Base-by-base conservation (phyloP, 1,139 yeast genomes). In the Hyphopichia fennica region DNA sequence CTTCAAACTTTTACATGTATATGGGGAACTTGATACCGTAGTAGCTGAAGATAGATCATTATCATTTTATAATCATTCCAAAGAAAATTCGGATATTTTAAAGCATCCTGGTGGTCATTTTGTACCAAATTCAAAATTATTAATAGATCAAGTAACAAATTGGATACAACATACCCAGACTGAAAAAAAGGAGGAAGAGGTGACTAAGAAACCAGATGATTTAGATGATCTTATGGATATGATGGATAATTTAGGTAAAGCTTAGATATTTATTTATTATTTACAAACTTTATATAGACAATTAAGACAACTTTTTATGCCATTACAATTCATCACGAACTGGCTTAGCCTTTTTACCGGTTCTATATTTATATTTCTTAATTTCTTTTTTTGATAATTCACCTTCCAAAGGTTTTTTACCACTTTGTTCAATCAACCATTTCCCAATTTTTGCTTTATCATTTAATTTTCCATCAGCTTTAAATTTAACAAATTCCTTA, bases 21-120 rank as follows among this genome's bases (percentile, higher is more conserved):
- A 83, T 42, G 98, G 98, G 7, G 91, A 91, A 42, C 66, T 90
- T 34, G 99, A 93, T 57, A 88, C 97, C 0, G 84, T 93, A 14
- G 93, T 91, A 2, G 81, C 84, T n/a, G 90, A 86, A 39, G 84
- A 78, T 38, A 72, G 95, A 46, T 75, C 85, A 0, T 66, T 79
- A 63, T 65, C 71, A 1, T 66, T 91, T 34, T 82, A 72, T 52
- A 77, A 87, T 10, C 62, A 72, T 1, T 80, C 84, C 50, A 67
- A 67, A 38, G 68, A 65, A 5, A 65, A 62, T 2, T 70, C 77
- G 5, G 73, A 74, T 3, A 47, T 82, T 34, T 57, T 87, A 48
- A 77, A 72, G 46, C 96, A 88, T 58, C 87, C 91, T 2, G 96
- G 96, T 29, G 95, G 95, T 0, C 96, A 88, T 58, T 87, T 83